A percentile compares a stretch with the other conserved stretches of the same genome.
phyloP scores from a whole-genome alignment of 73 alveolate species.

The Stentor roeselii region DNA sequence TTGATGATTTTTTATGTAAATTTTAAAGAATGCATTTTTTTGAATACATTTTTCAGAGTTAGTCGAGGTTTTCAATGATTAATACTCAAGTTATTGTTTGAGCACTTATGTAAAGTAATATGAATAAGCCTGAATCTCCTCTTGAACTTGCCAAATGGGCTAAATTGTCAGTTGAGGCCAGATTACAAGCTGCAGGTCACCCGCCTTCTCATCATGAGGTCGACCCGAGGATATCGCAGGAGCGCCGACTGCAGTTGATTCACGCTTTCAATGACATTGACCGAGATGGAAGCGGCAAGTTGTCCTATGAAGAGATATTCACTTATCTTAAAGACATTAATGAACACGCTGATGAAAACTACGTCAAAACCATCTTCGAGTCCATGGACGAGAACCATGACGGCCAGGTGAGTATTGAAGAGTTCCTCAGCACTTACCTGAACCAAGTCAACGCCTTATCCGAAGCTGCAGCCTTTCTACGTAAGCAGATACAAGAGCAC shows the following conservation, averaged over 20 bases:
- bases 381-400: slow-evolving; percentile 39
- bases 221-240: slow-evolving; percentile 20
- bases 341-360: background rate
- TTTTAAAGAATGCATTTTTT: background rate
- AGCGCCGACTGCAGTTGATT: background rate
- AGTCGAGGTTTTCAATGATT: background rate
- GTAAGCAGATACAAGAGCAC: slow-evolving; percentile 21
- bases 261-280: slow-evolving; percentile 16
- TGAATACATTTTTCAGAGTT: background rate
- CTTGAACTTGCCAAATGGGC: slow-evolving; percentile 11
- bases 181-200: background rate
- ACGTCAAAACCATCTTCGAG: slow-evolving; percentile 31
- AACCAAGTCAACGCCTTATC: slow-evolving; percentile 32
- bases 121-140: background rate
- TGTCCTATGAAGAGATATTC: background rate
- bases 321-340: slow-evolving; percentile 1
- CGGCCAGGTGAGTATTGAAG: slow-evolving; percentile 52
- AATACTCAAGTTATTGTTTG: background rate
- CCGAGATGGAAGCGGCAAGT: background rate
- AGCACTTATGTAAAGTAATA: background rate
- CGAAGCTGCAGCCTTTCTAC: slow-evolving; percentile 32
- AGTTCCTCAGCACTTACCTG: slow-evolving; percentile 34
- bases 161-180: background rate
- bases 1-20: background rate
- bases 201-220: background rate